Base-by-base conservation (phyloP, 441 rosid genomes). In the Biscutella auriculata region DNA sequence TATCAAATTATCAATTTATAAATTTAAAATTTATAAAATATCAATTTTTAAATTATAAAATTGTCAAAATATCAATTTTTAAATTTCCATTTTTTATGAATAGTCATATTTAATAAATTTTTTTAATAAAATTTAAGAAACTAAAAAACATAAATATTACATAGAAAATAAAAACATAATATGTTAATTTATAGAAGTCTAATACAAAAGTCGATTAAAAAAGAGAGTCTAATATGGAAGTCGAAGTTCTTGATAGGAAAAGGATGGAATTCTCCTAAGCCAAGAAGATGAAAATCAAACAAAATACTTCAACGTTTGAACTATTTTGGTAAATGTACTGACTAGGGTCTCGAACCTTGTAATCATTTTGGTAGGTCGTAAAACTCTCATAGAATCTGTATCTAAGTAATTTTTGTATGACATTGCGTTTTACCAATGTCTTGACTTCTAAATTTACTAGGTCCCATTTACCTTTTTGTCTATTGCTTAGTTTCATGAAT, bases 181-280 rank as follows among this genome's bases (percentile, higher is more conserved):
- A n/a, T n/a, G n/a, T n/a, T n/a, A n/a, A n/a, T n/a, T n/a, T n/a
- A n/a, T n/a, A n/a, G n/a, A n/a, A n/a, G n/a, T n/a, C n/a, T n/a
- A n/a, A n/a, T n/a, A n/a, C n/a, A n/a, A n/a, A n/a, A n/a, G n/a
- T n/a, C n/a, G n/a, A n/a, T n/a, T n/a, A n/a, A n/a, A n/a, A n/a
- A n/a, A n/a, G n/a, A n/a, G n/a, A n/a, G n/a, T n/a, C n/a, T n/a
- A n/a, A n/a, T n/a, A n/a, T n/a, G n/a, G n/a, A n/a, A n/a, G n/a
- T n/a, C n/a, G n/a, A n/a, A n/a, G n/a, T 53, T 53, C 9, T 29
- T 46, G 25, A 26, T 28, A 68, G 73, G 60, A 10, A 68, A 49
- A 28, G 37, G 54, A 28, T 40, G 54, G 4, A 4, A 6, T 12
- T 42, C 59, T 34, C 47, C 28, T 11, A 62, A 49, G 36, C 55